Evolutionary conservation across 306 rosid genomes (phyloP), one percentile per base, ranked within the genome.

Genomic region (Alnus glutinosa): DNA sequence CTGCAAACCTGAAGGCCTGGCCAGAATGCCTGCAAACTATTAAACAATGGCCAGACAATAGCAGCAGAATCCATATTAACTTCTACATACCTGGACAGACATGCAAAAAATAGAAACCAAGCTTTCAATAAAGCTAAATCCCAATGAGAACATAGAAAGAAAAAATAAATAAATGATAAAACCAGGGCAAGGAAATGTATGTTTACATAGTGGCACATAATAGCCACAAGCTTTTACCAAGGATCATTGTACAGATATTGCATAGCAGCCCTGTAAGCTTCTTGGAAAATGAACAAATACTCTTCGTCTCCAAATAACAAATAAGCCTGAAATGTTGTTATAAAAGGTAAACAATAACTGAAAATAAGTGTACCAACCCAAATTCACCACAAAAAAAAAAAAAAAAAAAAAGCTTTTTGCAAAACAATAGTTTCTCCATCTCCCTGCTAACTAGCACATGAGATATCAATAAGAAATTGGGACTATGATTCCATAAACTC

Each of bases 1-100:
- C 39, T 44, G 23, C 63, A 81, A 91, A 94, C 98, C 98, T 94
- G 98, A 85, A 94, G 97, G 77, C 98, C 98, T 5, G 98, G 98
- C 98, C 98, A 94, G 87, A 94, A 94, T 50, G 98, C 98, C 88
- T 94, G 98, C 85, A 94, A 87, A 85, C 98, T 94, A 88, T 94
- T 94, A 83, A 92, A 94, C 75, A 94, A 80, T 61, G 98, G 97
- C 98, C 98, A 94, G 76, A 94, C 98, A 11, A 94, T 85, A 83
- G 97, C 93, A 75, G 94, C 97, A 34, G 98, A 88, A 74, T 94
- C 98, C 98, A 94, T 94, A 82, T 94, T 94, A 74, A 94, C 98
- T 84, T 94, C 98, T 54, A 94, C 97, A 81, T 92, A 94, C 98
- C 98, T 94, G 32, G 16, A 67, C 72, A 74, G 81, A 79, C 75